Percentiles rank a stretch among this genome's conserved stretches.
Evolutionary conservation across 129 eudicot genomes (phyloP).

Genomic region (Oenanthe sinensis): DNA sequence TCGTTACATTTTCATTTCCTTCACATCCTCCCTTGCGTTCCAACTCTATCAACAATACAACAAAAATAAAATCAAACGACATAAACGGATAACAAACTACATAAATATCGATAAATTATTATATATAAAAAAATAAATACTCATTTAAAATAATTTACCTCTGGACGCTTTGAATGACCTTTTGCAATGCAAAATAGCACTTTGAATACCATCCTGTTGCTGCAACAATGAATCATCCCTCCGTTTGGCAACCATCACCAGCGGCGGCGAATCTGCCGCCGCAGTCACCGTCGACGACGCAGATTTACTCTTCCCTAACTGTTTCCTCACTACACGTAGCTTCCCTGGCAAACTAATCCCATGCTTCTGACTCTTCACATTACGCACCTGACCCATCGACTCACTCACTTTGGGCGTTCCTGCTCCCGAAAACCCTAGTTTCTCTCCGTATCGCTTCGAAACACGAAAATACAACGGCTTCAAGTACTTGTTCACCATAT

Average conservation of each 20-base stretch:
- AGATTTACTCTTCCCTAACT: constrained; percentile 67
- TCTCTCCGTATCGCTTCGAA: constrained; percentile 63
- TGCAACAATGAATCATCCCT: constrained; percentile 77
- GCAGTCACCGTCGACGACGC: constrained; percentile 43
- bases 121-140: too few relatives aligned
- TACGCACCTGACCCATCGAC: constrained; percentile 19
- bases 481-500: constrained; percentile 62
- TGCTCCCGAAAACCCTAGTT: constrained; percentile 31
- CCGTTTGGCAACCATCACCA: constrained; percentile 27
- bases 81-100: neutral
- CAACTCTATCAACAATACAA: neutral
- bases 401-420: constrained; percentile 22
- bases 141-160: constrained; percentile 27
- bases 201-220: constrained; percentile 86
- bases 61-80: neutral
- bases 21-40: neutral
- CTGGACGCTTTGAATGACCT: constrained; percentile 74
- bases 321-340: constrained; percentile 58
- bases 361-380: constrained; percentile 34
- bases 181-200: constrained; percentile 92
- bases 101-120: too few relatives aligned
- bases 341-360: constrained; percentile 50
- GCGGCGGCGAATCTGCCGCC: constrained; percentile 38
- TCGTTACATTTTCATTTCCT: neutral
- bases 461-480: constrained; percentile 80